These are phyloP conservation scores for Solanum chmielewskii DNA, from an alignment of 257 asterid genomes.

Conservation along the genomic window DNA sequence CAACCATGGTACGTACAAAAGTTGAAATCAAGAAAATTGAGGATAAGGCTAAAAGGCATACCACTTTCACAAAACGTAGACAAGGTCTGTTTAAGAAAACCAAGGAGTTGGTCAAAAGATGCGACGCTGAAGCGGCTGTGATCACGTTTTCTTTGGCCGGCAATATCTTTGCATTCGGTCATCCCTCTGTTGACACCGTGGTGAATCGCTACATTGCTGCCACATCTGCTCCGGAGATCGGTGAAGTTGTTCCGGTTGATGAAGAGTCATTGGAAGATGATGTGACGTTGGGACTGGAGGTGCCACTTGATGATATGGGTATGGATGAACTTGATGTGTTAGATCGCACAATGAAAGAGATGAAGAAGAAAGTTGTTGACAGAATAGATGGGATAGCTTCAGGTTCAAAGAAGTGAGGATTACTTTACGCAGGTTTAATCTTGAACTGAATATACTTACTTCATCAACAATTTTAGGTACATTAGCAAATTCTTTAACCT, in stretches of 20 bases:
- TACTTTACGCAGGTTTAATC: background rate
- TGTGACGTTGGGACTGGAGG: background rate
- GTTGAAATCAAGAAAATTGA: slow-evolving; percentile 24
- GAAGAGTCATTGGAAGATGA: background rate
- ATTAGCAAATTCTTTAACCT: background rate
- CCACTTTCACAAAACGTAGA: slow-evolving; percentile 43
- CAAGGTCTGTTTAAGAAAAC: slow-evolving; percentile 32
- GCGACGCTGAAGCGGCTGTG: slow-evolving; percentile 14
- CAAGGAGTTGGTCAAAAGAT: slow-evolving; percentile 2
- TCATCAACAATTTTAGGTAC: background rate
- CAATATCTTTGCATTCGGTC: slow-evolving; percentile 19
- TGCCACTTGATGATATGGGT: background rate
- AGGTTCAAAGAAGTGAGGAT: background rate
- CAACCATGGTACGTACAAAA: slow-evolving; percentile 18
- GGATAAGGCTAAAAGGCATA: slow-evolving; percentile 28
- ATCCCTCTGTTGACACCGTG: slow-evolving; percentile 14
- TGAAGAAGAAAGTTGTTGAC: slow-evolving; percentile 8
- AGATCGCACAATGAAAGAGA: background rate
- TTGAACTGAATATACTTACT: background rate
- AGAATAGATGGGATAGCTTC: background rate
- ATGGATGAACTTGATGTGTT: slow-evolving; percentile 12
- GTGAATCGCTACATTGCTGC: slow-evolving; percentile 14
- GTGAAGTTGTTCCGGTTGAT: background rate
- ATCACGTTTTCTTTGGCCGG: slow-evolving; percentile 32
- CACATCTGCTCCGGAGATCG: background rate